These are phyloP conservation scores for Stentor coeruleus DNA, from an alignment of 73 alveolate species.

Conservation along the genomic window DNA sequence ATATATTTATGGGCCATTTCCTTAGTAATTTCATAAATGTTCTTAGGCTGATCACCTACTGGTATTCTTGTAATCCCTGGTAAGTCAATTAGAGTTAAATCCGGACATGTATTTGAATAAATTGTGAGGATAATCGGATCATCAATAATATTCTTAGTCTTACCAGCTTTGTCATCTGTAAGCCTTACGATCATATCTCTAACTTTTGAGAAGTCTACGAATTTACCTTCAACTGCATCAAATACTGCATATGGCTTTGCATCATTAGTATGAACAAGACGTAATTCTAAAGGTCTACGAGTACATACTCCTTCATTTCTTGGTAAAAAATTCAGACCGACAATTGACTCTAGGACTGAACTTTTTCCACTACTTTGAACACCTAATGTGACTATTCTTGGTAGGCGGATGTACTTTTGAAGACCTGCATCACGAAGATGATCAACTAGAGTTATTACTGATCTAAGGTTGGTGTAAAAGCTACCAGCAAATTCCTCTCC, in stretches of 20 bases:
- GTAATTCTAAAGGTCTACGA: slow-evolving; percentile 82
- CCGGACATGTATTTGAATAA: slow-evolving; percentile 96
- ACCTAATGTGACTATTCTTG: slow-evolving; percentile 79
- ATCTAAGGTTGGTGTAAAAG: slow-evolving; percentile 50
- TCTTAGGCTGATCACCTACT: slow-evolving; percentile 41
- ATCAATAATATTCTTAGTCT: slow-evolving; percentile 87
- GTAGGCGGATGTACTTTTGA: slow-evolving; percentile 56
- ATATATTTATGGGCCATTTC: slow-evolving; percentile 88
- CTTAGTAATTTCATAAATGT: slow-evolving; percentile 66
- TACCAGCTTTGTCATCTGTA: slow-evolving; percentile 90
- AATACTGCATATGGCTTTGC: slow-evolving; percentile 93
- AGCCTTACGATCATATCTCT: slow-evolving; percentile 79
- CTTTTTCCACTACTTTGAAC: slow-evolving; percentile 78
- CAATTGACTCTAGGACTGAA: slow-evolving; percentile 72
- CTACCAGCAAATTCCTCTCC: too few species aligned
- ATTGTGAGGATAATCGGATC: slow-evolving; percentile 94
- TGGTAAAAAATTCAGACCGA: slow-evolving; percentile 86
- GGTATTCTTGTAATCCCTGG: slow-evolving; percentile 98
- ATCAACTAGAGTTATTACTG: slow-evolving; percentile 44
- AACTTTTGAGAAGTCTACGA: slow-evolving; percentile 89
- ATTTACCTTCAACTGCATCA: slow-evolving; percentile 72
- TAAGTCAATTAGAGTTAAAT: slow-evolving; percentile 94
- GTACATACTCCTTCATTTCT: slow-evolving; percentile 89
- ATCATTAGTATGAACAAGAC: slow-evolving; percentile 64
- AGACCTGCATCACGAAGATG: slow-evolving; percentile 75